A percentile compares a stretch with the other conserved stretches of the same genome.
Conservation (phyloP, 1,284 basidiomycete species). For the Porodaedalea pini region DNA sequence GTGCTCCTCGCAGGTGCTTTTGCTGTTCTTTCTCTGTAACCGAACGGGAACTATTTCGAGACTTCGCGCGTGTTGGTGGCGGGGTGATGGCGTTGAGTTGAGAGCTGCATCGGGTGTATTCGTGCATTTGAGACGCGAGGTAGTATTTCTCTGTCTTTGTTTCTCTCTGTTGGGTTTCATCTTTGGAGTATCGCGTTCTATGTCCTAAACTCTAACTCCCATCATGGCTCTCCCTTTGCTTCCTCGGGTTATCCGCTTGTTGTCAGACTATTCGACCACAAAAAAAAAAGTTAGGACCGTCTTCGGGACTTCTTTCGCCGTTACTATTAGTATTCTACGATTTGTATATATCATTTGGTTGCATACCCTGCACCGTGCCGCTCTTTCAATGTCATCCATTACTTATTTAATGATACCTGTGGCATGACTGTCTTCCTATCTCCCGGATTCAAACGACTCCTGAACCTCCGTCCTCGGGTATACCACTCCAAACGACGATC, state of each 20-base stretch:
- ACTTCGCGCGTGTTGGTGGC: no score
- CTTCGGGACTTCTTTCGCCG: not conserved
- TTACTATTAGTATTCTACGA: not conserved
- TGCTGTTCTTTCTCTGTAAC: constrained; percentile 1
- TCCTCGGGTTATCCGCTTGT: not conserved
- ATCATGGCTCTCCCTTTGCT: not conserved
- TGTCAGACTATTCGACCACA: not conserved
- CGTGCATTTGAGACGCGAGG: no score
- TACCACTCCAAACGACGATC: constrained; percentile 14
- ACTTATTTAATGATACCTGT: not conserved
- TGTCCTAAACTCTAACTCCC: no score
- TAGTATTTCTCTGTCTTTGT: no score
- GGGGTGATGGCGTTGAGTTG: no score
- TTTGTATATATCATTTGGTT: not conserved
- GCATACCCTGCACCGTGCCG: constrained; percentile 1
- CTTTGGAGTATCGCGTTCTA: no score
- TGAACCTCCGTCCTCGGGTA: not conserved
- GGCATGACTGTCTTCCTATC: not conserved
- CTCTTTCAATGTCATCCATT: constrained; percentile 12
- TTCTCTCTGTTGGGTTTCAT: no score
- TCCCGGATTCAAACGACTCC: not conserved
- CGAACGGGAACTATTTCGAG: not conserved
- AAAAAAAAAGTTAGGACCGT: not conserved
- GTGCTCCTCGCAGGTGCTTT: constrained; percentile 4
- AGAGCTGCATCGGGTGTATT: not conserved